Evolutionary conservation across 768 basidiomycete genomes (phyloP).

Genomic region (Botryobasidium botryosum): DNA sequence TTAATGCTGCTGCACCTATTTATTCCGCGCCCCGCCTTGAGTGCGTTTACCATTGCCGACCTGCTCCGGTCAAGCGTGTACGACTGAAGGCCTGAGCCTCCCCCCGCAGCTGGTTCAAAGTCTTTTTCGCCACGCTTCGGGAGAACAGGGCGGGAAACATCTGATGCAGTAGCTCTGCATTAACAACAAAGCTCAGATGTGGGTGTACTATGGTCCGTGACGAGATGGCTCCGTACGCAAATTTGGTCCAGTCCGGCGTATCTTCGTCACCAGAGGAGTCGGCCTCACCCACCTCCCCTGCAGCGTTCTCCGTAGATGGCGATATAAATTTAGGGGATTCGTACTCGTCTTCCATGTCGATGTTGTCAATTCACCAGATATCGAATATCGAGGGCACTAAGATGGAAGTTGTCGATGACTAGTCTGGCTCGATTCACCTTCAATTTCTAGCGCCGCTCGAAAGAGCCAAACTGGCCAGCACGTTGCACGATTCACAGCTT

Average conservation of each 20-base stretch:
- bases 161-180: neutral
- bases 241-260: constrained; percentile 67
- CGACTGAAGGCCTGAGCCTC: constrained; percentile 58
- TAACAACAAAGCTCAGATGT: constrained; percentile 3
- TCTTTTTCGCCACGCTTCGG: constrained; percentile 97
- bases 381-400: too few species aligned
- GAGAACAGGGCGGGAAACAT: constrained; percentile 44
- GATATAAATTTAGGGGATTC: too few species aligned
- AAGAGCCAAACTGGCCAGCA: too few species aligned
- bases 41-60: constrained; percentile 71
- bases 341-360: too few species aligned
- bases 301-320: too few species aligned
- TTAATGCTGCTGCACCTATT: constrained; percentile 40
- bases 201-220: neutral
- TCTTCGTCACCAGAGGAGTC: constrained; percentile 57
- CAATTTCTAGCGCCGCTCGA: too few species aligned
- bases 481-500: too few species aligned
- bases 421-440: too few species aligned
- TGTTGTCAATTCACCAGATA: too few species aligned
- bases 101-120: constrained; percentile 60
- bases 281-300: constrained; percentile 27
- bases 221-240: constrained; percentile 23
- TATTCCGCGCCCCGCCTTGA: constrained; percentile 55
- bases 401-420: too few species aligned
- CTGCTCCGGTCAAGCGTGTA: constrained; percentile 68